These are phyloP conservation scores for Penicillium psychrosexuale DNA, from an alignment of 2,329 filamentous ascomycete genomes.

Conservation along the genomic window DNA sequence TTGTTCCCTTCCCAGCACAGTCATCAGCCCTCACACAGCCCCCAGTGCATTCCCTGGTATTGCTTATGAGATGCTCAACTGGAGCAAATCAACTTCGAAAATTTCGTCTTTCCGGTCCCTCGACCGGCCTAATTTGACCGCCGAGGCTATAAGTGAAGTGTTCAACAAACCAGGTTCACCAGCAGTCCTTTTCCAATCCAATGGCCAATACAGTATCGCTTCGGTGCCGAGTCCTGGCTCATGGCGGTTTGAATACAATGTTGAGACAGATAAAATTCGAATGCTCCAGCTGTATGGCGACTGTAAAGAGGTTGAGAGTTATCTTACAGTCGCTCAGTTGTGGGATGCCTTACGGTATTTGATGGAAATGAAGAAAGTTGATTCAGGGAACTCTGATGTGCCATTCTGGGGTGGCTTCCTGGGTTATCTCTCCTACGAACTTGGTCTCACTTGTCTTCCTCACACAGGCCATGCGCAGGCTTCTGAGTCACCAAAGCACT, in stretches of 20 bases:
- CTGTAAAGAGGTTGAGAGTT: slow-evolving; percentile 13
- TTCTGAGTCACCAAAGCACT: slow-evolving; percentile 7
- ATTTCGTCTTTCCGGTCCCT: slow-evolving; percentile 27
- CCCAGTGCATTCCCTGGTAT: slow-evolving; percentile 30
- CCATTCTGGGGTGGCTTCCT: slow-evolving; percentile 81
- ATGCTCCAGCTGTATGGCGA: slow-evolving; percentile 22
- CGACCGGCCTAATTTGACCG: slow-evolving; percentile 20
- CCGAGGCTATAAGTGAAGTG: slow-evolving; percentile 35
- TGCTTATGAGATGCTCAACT: slow-evolving; percentile 47
- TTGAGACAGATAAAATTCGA: slow-evolving; percentile 21
- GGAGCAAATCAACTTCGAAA: slow-evolving; percentile 31
- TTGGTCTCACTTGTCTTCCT: slow-evolving; percentile 62
- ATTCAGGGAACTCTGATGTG: slow-evolving; percentile 32
- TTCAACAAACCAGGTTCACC: slow-evolving; percentile 33
- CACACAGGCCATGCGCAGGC: slow-evolving; percentile 39
- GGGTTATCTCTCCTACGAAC: slow-evolving; percentile 81
- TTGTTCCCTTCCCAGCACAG: slow-evolving; percentile 17
- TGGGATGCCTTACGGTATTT: slow-evolving; percentile 39
- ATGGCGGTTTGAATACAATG: slow-evolving; percentile 39
- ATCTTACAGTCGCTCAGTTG: slow-evolving; percentile 25
- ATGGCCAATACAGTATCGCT: slow-evolving; percentile 36
- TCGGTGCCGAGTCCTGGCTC: slow-evolving; percentile 35
- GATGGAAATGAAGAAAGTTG: slow-evolving; percentile 41
- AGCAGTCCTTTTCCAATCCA: slow-evolving; percentile 46
- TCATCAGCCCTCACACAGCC: slow-evolving; percentile 19